phyloP scores from a whole-genome alignment of 805 yeast species.

The Candida ovalis region DNA sequence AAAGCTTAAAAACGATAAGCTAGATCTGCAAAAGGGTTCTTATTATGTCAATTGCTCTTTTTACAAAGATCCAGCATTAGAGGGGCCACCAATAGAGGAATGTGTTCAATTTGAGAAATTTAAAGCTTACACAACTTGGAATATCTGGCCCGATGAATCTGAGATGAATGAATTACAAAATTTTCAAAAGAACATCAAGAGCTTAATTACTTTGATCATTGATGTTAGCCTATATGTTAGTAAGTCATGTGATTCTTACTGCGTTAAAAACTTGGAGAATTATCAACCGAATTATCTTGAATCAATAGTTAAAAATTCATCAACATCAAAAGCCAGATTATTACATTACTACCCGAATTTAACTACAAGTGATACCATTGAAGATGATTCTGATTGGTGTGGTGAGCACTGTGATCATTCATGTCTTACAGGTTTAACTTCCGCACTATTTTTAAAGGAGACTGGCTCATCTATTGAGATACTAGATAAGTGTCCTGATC shows the following conservation, averaged over 20 bases:
- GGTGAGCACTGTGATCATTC: constrained; percentile 61
- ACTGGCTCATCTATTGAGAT: constrained; percentile 13
- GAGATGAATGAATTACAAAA: constrained; percentile 24
- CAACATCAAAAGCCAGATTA: constrained; percentile 55
- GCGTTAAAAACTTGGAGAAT: constrained; percentile 24
- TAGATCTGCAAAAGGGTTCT: constrained; percentile 53
- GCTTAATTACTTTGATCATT: constrained; percentile 42
- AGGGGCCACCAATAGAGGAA: constrained; percentile 42
- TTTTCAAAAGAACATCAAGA: constrained; percentile 37
- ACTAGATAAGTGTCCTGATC: constrained; percentile 38
- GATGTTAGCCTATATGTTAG: constrained; percentile 48
- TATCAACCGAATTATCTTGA: constrained; percentile 38
- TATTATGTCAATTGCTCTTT: constrained; percentile 58
- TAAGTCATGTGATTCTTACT: constrained; percentile 48
- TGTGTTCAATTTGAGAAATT: constrained; percentile 30
- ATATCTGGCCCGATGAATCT: constrained; percentile 47
- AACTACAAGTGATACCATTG: constrained; percentile 3
- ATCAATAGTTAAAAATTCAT: constrained; percentile 43
- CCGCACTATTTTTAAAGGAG: constrained; percentile 48
- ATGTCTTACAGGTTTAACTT: constrained; percentile 55
- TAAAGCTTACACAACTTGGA: constrained; percentile 45
- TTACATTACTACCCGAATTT: constrained; percentile 48
- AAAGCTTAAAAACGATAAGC: constrained; percentile 39
- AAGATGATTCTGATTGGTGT: constrained; percentile 46
- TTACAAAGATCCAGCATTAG: constrained; percentile 38